Evolutionary conservation across 1,284 basidiomycete genomes (phyloP).

Genomic region (Rhodotorula sp.): DNA sequence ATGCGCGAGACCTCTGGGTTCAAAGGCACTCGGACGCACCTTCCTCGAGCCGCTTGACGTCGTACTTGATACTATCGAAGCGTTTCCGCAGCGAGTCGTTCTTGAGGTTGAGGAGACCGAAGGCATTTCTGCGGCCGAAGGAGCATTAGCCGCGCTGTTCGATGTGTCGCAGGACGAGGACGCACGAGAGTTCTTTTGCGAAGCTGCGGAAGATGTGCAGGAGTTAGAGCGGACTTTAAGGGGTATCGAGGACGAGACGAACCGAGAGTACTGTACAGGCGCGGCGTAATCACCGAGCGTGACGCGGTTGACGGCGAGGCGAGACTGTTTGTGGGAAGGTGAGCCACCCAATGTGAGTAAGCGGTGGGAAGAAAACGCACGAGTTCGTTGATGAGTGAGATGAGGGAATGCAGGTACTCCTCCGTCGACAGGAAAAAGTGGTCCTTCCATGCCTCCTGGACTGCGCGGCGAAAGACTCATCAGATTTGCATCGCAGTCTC

Average conservation of each 20-base stretch:
- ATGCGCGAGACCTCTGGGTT: not conserved
- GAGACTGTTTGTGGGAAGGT: constrained; percentile 57
- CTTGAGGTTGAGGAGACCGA: constrained; percentile 86
- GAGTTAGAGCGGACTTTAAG: too few species aligned
- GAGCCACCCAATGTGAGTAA: not conserved
- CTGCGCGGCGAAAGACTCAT: constrained; percentile 50
- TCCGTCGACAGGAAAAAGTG: constrained; percentile 66
- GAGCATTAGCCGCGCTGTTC: not conserved
- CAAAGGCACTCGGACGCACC: constrained; percentile 53
- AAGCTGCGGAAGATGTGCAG: constrained; percentile 58
- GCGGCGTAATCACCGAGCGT: constrained; percentile 77
- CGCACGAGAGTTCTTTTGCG: constrained; percentile 75
- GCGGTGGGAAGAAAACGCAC: constrained; percentile 52
- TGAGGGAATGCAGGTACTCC: constrained; percentile 81
- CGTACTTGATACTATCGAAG: constrained; percentile 63
- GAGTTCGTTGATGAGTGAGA: constrained; percentile 75
- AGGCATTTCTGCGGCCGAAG: constrained; percentile 50
- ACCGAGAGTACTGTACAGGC: constrained; percentile 55
- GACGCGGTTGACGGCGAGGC: constrained; percentile 76
- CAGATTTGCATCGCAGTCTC: not conserved
- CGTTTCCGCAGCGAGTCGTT: constrained; percentile 73
- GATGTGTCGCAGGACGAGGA: not conserved
- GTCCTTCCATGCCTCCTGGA: constrained; percentile 68
- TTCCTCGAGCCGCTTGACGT: constrained; percentile 86
- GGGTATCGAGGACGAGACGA: not conserved